Evolutionary conservation across 108 stramenopile species (phyloP).

Genomic region (Skeletonema costatum): DNA sequence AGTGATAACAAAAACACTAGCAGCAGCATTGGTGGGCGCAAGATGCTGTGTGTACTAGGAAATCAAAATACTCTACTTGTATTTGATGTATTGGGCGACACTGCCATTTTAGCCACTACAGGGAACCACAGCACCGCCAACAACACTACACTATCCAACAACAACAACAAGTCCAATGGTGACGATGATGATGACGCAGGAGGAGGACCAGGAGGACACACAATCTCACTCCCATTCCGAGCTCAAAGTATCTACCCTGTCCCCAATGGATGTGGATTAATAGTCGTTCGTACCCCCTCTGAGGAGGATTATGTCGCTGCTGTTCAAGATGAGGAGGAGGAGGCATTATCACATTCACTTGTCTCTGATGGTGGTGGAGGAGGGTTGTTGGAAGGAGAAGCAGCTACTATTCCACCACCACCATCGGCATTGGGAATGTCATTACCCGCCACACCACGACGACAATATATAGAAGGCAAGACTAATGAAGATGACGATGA

Average conservation of each 20-base stretch:
- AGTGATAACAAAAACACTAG: not conserved
- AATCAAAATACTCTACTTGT: constrained; percentile 59
- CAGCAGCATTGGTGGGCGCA: constrained; percentile 34
- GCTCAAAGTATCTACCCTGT: constrained; percentile 57
- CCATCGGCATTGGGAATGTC: constrained; percentile 5
- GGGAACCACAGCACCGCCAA: not conserved
- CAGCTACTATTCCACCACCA: too few relatives aligned
- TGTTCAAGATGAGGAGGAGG: not conserved
- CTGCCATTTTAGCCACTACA: constrained; percentile 2
- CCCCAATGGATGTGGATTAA: constrained; percentile 41
- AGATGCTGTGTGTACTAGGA: constrained; percentile 69
- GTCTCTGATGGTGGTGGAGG: not conserved
- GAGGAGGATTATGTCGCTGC: constrained; percentile 9
- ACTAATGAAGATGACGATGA: constrained; percentile 1
- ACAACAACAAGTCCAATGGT: not conserved
- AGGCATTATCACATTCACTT: not conserved
- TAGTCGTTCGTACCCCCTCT: constrained; percentile 26
- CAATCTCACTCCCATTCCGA: constrained; percentile 72
- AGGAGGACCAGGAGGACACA: constrained; percentile 63
- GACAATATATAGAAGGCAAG: constrained; percentile 20
- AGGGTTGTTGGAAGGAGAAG: too few relatives aligned
- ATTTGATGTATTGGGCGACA: constrained; percentile 62
- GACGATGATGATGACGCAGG: constrained; percentile 6
- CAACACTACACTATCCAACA: not conserved
- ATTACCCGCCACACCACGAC: constrained; percentile 30